phyloP scores from a whole-genome alignment of 257 asterid species.

The Paraleonurus japonicus region DNA sequence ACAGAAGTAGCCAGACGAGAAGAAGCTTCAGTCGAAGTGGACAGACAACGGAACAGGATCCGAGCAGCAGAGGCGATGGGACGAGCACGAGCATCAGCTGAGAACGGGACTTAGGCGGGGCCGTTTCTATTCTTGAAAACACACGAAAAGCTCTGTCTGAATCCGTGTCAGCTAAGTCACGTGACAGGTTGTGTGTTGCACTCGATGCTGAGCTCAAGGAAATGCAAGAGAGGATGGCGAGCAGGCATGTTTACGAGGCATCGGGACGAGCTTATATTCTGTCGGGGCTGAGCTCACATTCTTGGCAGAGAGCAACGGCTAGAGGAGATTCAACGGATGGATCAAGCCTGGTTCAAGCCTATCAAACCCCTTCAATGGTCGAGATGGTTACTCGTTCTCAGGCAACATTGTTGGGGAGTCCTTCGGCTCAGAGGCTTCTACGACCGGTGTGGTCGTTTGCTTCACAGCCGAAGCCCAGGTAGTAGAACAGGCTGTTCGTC shows the following conservation, averaged over 20 bases:
- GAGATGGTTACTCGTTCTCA: conserved; percentile 96
- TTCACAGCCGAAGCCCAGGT: conserved; percentile 57
- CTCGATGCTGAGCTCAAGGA: conserved; percentile 95
- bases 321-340: conserved; percentile 86
- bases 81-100: conserved; percentile 71
- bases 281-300: conserved; percentile 94
- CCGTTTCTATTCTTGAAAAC: conserved; percentile 67
- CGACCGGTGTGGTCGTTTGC: conserved; percentile 62
- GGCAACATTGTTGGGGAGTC: conserved; percentile 55
- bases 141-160: conserved; percentile 53
- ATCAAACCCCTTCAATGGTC: conserved; percentile 90
- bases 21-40: conserved; percentile 72
- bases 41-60: conserved; percentile 79
- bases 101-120: conserved; percentile 69
- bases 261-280: conserved; percentile 91
- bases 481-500: conserved; percentile 4
- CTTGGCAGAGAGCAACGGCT: conserved; percentile 99
- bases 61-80: conserved; percentile 91
- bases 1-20: conserved; percentile 41
- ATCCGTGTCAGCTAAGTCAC: conserved; percentile 61
- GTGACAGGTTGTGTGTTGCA: conserved; percentile 61
- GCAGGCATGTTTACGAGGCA: conserved; percentile 85
- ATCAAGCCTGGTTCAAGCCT: conserved; percentile 74
- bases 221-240: conserved; percentile 94
- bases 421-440: conserved; percentile 58